Evolutionary conservation across 345 rosid species (phyloP).

Genomic region (Zanthoxylum bungeanum): DNA sequence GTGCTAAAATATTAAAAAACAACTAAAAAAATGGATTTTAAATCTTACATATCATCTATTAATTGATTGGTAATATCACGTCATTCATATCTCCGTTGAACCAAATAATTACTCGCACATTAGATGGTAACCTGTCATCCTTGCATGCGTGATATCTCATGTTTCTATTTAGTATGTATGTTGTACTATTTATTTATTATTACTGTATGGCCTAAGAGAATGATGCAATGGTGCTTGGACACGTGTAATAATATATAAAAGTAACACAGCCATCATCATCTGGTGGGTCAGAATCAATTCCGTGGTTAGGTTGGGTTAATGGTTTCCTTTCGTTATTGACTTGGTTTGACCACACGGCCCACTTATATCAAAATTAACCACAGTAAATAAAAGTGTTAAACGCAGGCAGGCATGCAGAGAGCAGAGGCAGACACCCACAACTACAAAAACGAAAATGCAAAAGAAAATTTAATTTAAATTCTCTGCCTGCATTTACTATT

Average conservation of each 20-base stretch:
- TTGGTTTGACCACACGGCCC: constrained; percentile 21
- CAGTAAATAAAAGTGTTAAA: too few relatives aligned
- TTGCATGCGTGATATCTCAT: neutral
- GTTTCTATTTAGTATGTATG: neutral
- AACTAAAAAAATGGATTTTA: too few relatives aligned
- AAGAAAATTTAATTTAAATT: neutral
- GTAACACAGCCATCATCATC: neutral
- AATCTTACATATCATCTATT: too few relatives aligned
- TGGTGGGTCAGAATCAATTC: neutral
- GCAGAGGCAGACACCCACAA: too few relatives aligned
- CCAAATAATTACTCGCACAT: too few relatives aligned
- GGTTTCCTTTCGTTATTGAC: neutral
- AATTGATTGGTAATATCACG: too few relatives aligned
- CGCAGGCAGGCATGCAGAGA: too few relatives aligned
- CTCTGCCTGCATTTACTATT: too few relatives aligned
- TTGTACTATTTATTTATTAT: too few relatives aligned
- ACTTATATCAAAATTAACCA: constrained; percentile 15
- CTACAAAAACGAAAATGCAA: neutral
- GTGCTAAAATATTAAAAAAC: too few relatives aligned
- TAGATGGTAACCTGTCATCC: too few relatives aligned
- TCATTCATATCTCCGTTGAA: too few relatives aligned
- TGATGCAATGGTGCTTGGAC: neutral
- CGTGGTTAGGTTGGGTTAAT: neutral
- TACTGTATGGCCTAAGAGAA: neutral
- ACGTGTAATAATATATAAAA: neutral